These are phyloP conservation scores for Pythium brachiatum DNA, from an alignment of 352 stramenopile species.

Conservation along the genomic window DNA sequence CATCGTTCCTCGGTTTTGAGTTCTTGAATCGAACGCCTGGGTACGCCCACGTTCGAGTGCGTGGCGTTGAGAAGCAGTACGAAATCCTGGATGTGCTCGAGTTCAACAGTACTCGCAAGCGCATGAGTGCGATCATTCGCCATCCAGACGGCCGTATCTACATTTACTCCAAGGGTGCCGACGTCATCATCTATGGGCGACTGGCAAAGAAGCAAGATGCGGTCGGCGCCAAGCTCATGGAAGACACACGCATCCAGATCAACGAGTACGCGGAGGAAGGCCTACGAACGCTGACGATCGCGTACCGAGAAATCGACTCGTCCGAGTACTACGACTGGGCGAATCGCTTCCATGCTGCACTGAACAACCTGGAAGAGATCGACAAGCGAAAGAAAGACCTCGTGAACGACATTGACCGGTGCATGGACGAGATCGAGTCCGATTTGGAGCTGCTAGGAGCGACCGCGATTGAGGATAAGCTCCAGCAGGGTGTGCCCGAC, in stretches of 20 bases:
- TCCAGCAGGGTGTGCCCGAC: slow-evolving; percentile 87
- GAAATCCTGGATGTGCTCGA: slow-evolving; percentile 93
- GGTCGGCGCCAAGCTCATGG: slow-evolving; percentile 9
- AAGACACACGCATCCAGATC: slow-evolving; percentile 50
- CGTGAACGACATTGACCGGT: slow-evolving; percentile 68
- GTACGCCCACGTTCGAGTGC: slow-evolving; percentile 45
- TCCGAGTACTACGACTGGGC: slow-evolving; percentile 59
- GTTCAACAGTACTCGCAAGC: slow-evolving; percentile 92
- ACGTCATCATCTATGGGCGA: slow-evolving; percentile 86
- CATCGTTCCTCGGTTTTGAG: slow-evolving; percentile 74
- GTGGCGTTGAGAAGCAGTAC: slow-evolving; percentile 54
- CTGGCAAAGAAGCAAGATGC: slow-evolving; percentile 57
- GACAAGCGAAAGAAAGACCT: slow-evolving; percentile 77
- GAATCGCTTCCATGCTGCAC: slow-evolving; percentile 54
- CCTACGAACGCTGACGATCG: slow-evolving; percentile 85
- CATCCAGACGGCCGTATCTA: slow-evolving; percentile 63
- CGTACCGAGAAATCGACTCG: slow-evolving; percentile 53
- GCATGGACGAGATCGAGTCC: slow-evolving; percentile 77
- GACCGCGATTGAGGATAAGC: slow-evolving; percentile 93
- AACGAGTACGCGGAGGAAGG: slow-evolving; percentile 86
- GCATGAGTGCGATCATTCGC: slow-evolving; percentile 80
- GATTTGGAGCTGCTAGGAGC: slow-evolving; percentile 80
- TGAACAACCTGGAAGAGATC: slow-evolving; percentile 74
- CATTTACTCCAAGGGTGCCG: slow-evolving; percentile 89
- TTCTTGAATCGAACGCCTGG: slow-evolving; percentile 71